A percentile compares a stretch with the other conserved stretches of the same genome.
Evolutionary conservation across 257 asterid genomes (phyloP).

Genomic region (Schizonepeta tenuifolia): DNA sequence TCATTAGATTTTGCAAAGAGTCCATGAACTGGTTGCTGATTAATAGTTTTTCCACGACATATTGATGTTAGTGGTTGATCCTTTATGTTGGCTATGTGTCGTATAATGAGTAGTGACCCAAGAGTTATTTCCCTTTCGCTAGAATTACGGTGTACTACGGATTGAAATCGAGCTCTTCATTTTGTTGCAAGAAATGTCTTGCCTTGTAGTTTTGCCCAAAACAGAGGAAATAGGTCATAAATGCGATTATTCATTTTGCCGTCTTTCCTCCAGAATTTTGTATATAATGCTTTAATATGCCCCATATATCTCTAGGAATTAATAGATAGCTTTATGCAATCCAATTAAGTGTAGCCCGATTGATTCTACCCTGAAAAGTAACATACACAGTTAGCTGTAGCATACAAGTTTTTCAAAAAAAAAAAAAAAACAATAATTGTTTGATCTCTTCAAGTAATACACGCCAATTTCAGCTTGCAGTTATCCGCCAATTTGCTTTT

Average conservation of each 20-base stretch:
- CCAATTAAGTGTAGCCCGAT: not conserved
- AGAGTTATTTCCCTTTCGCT: not conserved
- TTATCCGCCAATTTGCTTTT: not conserved
- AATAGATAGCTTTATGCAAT: constrained; percentile 6
- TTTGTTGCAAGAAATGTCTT: not conserved
- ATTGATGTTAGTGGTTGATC: not conserved
- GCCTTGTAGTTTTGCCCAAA: not conserved
- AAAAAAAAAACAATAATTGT: no score
- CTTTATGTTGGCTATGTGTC: constrained; percentile 4
- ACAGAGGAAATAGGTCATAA: not conserved
- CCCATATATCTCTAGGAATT: not conserved
- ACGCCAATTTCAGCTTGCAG: not conserved
- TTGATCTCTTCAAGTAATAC: no score
- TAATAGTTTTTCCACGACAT: not conserved
- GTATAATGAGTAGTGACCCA: not conserved
- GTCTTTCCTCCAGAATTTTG: not conserved
- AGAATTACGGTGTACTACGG: not conserved
- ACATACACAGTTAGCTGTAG: not conserved
- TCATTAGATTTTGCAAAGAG: not conserved
- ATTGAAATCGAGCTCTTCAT: not conserved
- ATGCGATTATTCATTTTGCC: not conserved
- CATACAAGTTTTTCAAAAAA: no score
- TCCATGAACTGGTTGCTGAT: constrained; percentile 11
- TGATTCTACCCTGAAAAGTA: not conserved
- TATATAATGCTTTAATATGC: not conserved